phyloP scores from a whole-genome alignment of 78 protist genomes.

The Monosiga brevicollis region DNA sequence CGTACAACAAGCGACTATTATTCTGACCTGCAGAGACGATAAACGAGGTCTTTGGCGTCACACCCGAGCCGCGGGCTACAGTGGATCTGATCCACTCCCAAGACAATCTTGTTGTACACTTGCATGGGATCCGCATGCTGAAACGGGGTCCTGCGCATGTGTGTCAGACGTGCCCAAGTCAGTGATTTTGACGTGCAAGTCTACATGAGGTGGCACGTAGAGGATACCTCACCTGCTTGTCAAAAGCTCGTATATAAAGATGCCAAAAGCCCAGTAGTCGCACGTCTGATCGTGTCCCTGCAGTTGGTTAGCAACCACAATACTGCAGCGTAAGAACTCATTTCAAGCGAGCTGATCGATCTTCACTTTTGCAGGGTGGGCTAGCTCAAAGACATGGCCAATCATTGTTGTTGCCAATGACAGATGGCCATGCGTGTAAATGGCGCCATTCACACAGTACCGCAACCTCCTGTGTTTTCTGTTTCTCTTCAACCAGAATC shows the following conservation, averaged over 20 bases:
- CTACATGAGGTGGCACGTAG: neutral
- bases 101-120: neutral
- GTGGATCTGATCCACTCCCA: neutral
- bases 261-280: slow-evolving; percentile 48
- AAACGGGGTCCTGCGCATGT: neutral
- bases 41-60: neutral
- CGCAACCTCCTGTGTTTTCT: too few relatives aligned
- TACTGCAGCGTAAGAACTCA: too few relatives aligned
- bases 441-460: too few relatives aligned
- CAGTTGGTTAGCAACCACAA: too few relatives aligned
- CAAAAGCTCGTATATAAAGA: slow-evolving; percentile 32
- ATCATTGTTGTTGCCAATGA: too few relatives aligned
- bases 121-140: neutral
- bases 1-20: neutral
- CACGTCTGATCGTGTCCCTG: slow-evolving; percentile 10
- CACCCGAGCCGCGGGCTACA: neutral
- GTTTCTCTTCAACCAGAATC: too few relatives aligned
- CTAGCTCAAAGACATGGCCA: too few relatives aligned
- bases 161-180: neutral
- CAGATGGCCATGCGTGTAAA: too few relatives aligned
- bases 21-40: neutral
- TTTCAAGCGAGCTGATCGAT: too few relatives aligned
- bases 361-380: too few relatives aligned
- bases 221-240: neutral
- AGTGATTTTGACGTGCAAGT: neutral